A percentile compares a stretch with the other conserved stretches of the same genome.
These are phyloP conservation scores for Aspergillus persii DNA, from an alignment of 2,329 filamentous ascomycete species.

Conservation along the genomic window DNA sequence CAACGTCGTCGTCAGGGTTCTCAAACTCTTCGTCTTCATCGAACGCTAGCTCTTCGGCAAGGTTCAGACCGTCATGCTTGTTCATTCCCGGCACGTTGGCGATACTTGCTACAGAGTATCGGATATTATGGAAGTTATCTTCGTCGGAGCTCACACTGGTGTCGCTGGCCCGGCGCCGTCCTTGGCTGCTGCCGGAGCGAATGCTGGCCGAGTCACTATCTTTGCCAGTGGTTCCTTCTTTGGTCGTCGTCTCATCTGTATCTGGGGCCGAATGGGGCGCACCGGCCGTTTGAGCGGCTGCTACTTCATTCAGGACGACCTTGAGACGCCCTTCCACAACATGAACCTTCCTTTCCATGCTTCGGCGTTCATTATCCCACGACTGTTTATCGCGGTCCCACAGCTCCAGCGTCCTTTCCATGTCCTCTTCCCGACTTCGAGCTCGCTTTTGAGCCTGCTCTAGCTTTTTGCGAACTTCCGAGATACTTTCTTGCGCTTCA, in stretches of 20 bases:
- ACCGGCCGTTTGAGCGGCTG: slow-evolving; percentile 36
- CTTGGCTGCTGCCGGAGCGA: slow-evolving; percentile 62
- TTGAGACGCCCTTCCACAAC: slow-evolving; percentile 86
- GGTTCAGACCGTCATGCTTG: slow-evolving; percentile 66
- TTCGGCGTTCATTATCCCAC: slow-evolving; percentile 82
- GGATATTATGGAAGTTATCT: slow-evolving; percentile 56
- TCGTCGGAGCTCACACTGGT: slow-evolving; percentile 53
- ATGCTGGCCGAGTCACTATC: slow-evolving; percentile 70
- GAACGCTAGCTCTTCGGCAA: slow-evolving; percentile 89
- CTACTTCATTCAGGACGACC: slow-evolving; percentile 79
- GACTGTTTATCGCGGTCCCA: slow-evolving; percentile 81
- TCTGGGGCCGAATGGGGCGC: slow-evolving; percentile 42
- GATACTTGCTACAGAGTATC: slow-evolving; percentile 69
- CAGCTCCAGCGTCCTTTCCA: slow-evolving; percentile 70
- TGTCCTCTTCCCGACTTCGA: slow-evolving; percentile 78
- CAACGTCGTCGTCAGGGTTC: slow-evolving; percentile 68
- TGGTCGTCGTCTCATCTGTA: slow-evolving; percentile 54
- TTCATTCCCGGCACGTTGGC: slow-evolving; percentile 49
- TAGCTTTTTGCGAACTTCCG: slow-evolving; percentile 73
- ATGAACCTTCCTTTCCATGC: slow-evolving; percentile 79
- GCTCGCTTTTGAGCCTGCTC: slow-evolving; percentile 76
- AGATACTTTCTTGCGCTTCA: slow-evolving; percentile 68
- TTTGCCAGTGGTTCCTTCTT: slow-evolving; percentile 48
- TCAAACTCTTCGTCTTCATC: slow-evolving; percentile 69
- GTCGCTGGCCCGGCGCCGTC: slow-evolving; percentile 58